phyloP scores from a whole-genome alignment of 2,329 filamentous ascomycete genomes.

The Cordyceps javanica region DNA sequence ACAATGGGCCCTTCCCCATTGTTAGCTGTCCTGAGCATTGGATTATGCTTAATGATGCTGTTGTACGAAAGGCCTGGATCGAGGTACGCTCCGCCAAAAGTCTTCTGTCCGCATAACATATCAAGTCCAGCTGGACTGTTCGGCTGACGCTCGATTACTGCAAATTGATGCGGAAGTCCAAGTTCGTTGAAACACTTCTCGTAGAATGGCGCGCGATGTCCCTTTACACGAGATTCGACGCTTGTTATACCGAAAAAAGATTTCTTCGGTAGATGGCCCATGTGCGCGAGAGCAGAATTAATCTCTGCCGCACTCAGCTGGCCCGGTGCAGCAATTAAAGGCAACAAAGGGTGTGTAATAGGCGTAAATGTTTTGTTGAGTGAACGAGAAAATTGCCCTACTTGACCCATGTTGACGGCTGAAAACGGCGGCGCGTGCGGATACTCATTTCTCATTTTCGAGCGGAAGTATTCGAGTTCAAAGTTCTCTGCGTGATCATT shows the following conservation, averaged over 20 bases:
- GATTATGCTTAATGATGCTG: slow-evolving; percentile 51
- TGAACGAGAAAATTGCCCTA: slow-evolving; percentile 77
- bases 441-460: slow-evolving; percentile 63
- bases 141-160: slow-evolving; percentile 64
- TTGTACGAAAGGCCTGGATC: slow-evolving; percentile 62
- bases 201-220: slow-evolving; percentile 75
- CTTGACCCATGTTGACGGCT: slow-evolving; percentile 80
- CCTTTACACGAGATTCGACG: slow-evolving; percentile 48
- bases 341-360: slow-evolving; percentile 78
- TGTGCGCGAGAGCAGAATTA: slow-evolving; percentile 69
- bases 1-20: slow-evolving; percentile 49
- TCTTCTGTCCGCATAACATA: slow-evolving; percentile 62
- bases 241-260: slow-evolving; percentile 76
- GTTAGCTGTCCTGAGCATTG: slow-evolving; percentile 45
- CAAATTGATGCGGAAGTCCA: slow-evolving; percentile 77
- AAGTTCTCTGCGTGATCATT: slow-evolving; percentile 81
- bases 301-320: slow-evolving; percentile 83
- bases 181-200: slow-evolving; percentile 79
- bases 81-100: slow-evolving; percentile 78
- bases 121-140: slow-evolving; percentile 62
- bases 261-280: slow-evolving; percentile 74
- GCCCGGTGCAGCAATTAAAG: slow-evolving; percentile 77
- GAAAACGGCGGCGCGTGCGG: slow-evolving; percentile 68
- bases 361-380: slow-evolving; percentile 83
- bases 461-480: slow-evolving; percentile 83